Percentiles rank a stretch among this genome's conserved stretches.
phyloP scores from a whole-genome alignment of 176 grass and related monocot species.

The Areca catechu region DNA sequence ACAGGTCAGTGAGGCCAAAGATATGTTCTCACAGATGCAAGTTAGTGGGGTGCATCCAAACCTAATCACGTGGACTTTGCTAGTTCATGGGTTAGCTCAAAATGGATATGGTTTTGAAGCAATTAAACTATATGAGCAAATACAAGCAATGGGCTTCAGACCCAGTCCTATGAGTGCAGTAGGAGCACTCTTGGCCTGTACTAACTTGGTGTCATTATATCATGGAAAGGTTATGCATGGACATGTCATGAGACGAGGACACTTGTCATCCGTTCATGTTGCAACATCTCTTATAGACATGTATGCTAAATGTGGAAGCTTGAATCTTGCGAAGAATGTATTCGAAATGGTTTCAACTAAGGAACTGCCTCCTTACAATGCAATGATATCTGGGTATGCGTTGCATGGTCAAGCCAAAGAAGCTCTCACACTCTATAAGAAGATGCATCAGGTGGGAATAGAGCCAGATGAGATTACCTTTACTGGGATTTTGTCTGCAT shows the following conservation, averaged over 20 bases:
- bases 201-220: not conserved
- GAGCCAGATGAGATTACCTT: slow-evolving; percentile 10
- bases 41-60: not conserved
- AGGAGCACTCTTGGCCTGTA: slow-evolving; percentile 11
- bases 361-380: not conserved
- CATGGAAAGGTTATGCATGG: slow-evolving; percentile 16
- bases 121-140: slow-evolving; percentile 5
- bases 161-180: not conserved
- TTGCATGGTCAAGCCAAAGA: slow-evolving; percentile 2
- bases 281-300: slow-evolving; percentile 9
- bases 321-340: slow-evolving; percentile 1
- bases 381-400: slow-evolving; percentile 1
- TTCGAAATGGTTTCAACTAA: not conserved
- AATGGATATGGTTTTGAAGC: slow-evolving; percentile 8
- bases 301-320: too few relatives aligned
- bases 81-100: slow-evolving; percentile 9
- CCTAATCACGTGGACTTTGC: slow-evolving; percentile 12
- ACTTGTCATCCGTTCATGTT: not conserved
- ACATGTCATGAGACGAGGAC: slow-evolving; percentile 6
- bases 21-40: slow-evolving; percentile 12
- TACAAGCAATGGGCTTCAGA: slow-evolving; percentile 6
- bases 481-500: slow-evolving; percentile 1
- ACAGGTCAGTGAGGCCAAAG: slow-evolving; percentile 3
- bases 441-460: not conserved
- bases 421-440: slow-evolving; percentile 1